Evolutionary conservation across 176 grass and related monocot species (phyloP), one percentile per base, ranked within the genome.

Genomic region (Cocos nucifera): DNA sequence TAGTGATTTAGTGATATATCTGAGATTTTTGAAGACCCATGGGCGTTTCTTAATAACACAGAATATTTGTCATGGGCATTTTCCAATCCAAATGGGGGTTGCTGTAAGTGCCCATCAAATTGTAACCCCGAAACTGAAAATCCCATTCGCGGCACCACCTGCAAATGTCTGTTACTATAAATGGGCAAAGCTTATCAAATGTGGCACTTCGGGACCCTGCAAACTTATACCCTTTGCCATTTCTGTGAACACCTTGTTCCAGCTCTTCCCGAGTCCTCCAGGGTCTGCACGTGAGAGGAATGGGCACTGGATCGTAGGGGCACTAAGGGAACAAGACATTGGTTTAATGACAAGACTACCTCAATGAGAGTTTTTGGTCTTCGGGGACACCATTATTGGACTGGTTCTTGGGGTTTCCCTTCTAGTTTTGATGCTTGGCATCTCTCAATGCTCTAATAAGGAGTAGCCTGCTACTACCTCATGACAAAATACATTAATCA

Each of bases 91-190:
- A 6, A 30, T 0, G 28, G 57, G 69, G 16, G 24, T 8, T 53
- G 57, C 69, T 61, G 69, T 21, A 51, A 51, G 56, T 49, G 56
- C 30, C 57, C 69, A 51, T 71, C 69, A 71, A 71, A 51, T 71
- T 60, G 52, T 52, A 51, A 54, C 54, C 48, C 64, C 67, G 58
- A 79, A 79, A 66, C 60, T 79, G 69, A 79, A 79, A 67, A 79
- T 79, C 54, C 69, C 61, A 79, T 73, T 73, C 69, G 58, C 28
- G 62, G 69, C 73, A 73, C 62, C 64, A 52, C 54, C 53, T 59
- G 55, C 69, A 72, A 66, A 65, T 66, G 25, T 73, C 58, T 53
- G 50, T 53, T 73, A 59, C 69, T 69, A 72, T 66, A 65, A 59
- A 12, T 53, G 61, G 70, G 16, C 27, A 72, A 72, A 17, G 54